Evolutionary conservation across 2,329 filamentous ascomycete species (phyloP).

Genomic region (Paecilomyces sp.): DNA sequence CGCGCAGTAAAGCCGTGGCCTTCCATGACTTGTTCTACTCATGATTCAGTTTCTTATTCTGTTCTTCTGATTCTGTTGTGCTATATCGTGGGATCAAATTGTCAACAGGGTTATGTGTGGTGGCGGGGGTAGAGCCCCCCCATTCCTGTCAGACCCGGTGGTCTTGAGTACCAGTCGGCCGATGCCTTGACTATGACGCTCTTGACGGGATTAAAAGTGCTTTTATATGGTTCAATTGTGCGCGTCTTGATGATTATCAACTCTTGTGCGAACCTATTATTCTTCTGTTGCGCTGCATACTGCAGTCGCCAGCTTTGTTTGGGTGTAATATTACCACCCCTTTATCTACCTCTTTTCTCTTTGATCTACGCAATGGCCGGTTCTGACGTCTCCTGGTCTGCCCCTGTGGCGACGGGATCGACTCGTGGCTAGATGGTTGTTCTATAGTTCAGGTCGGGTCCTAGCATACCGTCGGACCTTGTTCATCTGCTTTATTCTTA

Average conservation of each 20-base stretch:
- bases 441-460: conserved; percentile 1
- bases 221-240: conserved; percentile 6
- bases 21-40: conserved; percentile 5
- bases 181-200: conserved; percentile 11
- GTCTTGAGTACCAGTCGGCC: conserved; percentile 17
- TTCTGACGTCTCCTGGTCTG: conserved; percentile 45
- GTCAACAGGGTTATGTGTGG: conserved; percentile 12
- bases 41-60: not conserved
- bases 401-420: conserved; percentile 28
- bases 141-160: conserved; percentile 12
- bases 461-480: not conserved
- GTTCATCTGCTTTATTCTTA: not conserved
- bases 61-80: conserved; percentile 7
- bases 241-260: conserved; percentile 1
- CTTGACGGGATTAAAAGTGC: conserved; percentile 20
- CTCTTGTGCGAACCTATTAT: conserved; percentile 5
- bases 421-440: conserved; percentile 40
- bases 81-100: conserved; percentile 10
- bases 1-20: conserved; percentile 7
- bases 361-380: conserved; percentile 24
- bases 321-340: not conserved
- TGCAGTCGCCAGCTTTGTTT: not conserved
- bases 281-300: not conserved
- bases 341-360: conserved; percentile 10
- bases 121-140: conserved; percentile 29